These are phyloP conservation scores for Escallonia rubra DNA, from an alignment of 129 eudicot species.

Conservation along the genomic window DNA sequence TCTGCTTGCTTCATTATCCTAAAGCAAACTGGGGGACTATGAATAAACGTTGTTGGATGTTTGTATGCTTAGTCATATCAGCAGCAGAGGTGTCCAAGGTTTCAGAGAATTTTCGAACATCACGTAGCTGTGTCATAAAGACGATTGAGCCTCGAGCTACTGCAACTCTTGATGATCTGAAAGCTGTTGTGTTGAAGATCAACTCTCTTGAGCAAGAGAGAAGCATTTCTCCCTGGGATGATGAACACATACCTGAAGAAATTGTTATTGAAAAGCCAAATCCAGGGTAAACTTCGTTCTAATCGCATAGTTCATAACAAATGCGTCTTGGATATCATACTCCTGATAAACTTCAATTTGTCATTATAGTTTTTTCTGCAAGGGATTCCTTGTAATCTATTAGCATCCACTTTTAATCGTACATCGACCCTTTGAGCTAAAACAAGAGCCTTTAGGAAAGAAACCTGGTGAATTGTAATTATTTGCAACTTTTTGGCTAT, in stretches of 20 bases:
- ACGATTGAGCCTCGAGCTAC: constrained; percentile 77
- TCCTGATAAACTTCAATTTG: neutral
- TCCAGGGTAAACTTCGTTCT: constrained; percentile 61
- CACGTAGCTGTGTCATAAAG: constrained; percentile 70
- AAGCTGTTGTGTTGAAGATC: constrained; percentile 53
- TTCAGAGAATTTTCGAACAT: constrained; percentile 72
- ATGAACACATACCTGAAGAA: constrained; percentile 87
- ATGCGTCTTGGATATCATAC: neutral
- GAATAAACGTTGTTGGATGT: constrained; percentile 11
- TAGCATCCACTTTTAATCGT: neutral
- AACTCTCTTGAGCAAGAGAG: constrained; percentile 61
- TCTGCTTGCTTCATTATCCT: constrained; percentile 2
- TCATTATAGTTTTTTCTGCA: neutral
- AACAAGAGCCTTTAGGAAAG: neutral
- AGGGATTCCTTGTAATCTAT: neutral
- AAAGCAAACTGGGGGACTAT: constrained; percentile 4
- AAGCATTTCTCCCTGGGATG: constrained; percentile 67
- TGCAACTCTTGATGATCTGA: constrained; percentile 60
- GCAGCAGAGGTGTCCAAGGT: constrained; percentile 78
- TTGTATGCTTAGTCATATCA: constrained; percentile 56
- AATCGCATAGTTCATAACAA: constrained; percentile 1
- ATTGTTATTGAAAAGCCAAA: constrained; percentile 59
- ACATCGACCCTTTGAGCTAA: neutral
- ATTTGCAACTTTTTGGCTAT: too few species aligned
- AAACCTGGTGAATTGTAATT: too few species aligned